A percentile compares a stretch with the other conserved stretches of the same genome.
Conservation (phyloP, 805 yeast species). For the Saccharomycopsis sp. region DNA sequence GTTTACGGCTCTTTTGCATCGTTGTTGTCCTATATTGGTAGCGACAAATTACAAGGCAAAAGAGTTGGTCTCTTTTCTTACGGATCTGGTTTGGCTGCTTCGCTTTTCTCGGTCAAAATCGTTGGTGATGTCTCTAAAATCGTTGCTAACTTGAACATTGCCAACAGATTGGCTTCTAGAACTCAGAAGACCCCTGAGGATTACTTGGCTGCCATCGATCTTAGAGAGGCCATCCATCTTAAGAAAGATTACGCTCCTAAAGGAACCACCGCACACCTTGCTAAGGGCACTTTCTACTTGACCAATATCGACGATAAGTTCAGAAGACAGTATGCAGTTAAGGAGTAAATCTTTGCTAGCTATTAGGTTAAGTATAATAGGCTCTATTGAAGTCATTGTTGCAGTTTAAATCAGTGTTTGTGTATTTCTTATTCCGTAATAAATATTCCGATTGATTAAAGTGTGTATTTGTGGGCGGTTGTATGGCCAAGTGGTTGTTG, state of each 20-base stretch:
- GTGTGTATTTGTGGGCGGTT: not conserved
- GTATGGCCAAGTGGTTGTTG: no score
- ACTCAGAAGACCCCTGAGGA: slow-evolving; percentile 62
- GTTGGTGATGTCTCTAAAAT: slow-evolving; percentile 74
- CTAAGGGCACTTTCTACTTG: slow-evolving; percentile 77
- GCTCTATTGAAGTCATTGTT: no score
- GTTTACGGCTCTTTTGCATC: slow-evolving; percentile 85
- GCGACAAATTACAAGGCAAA: slow-evolving; percentile 69
- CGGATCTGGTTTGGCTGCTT: slow-evolving; percentile 96
- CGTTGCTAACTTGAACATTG: slow-evolving; percentile 57
- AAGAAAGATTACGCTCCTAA: slow-evolving; percentile 72
- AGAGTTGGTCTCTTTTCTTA: slow-evolving; percentile 91
- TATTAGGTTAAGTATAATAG: no score
- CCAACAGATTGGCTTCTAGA: slow-evolving; percentile 62
- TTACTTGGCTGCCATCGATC: slow-evolving; percentile 71
- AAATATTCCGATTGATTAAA: not conserved
- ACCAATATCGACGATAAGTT: slow-evolving; percentile 77
- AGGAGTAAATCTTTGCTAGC: slow-evolving; percentile 51
- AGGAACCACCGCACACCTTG: slow-evolving; percentile 69
- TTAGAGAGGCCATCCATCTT: slow-evolving; percentile 87
- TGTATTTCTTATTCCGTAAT: no score
- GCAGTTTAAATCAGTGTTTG: no score
- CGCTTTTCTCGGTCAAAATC: slow-evolving; percentile 73
- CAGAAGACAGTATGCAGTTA: slow-evolving; percentile 74
- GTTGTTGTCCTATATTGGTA: slow-evolving; percentile 65